Percentiles rank a stretch among this genome's conserved stretches.
phyloP scores from a whole-genome alignment of 768 basidiomycete genomes.

The Mycena indigotica region DNA sequence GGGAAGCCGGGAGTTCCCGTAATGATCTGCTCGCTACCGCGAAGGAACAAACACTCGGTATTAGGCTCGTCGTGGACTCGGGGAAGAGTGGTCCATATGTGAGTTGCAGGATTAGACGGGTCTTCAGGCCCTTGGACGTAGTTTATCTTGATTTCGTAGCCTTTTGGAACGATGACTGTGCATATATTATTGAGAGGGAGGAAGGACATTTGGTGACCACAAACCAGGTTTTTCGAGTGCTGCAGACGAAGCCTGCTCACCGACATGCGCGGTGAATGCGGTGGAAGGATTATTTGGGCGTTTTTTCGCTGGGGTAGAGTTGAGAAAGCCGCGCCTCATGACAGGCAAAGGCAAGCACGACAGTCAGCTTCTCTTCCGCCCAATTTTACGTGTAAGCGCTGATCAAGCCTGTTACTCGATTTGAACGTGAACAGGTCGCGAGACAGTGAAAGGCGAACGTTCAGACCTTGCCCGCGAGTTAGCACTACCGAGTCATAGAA shows the following conservation, averaged over 20 bases:
- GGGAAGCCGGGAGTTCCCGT: constrained; percentile 11
- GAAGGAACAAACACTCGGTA: neutral
- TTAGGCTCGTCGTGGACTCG: neutral
- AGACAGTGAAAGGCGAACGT: no score
- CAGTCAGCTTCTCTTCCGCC: neutral
- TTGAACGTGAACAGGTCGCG: no score
- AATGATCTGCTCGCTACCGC: neutral
- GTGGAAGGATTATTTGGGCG: no score
- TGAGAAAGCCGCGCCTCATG: constrained; percentile 33
- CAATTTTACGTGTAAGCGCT: no score
- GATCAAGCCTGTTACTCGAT: no score
- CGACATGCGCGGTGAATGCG: no score
- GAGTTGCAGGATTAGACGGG: no score
- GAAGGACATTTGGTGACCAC: neutral
- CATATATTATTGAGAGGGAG: neutral
- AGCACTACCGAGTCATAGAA: no score
- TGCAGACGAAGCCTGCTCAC: neutral
- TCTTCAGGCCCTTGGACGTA: neutral
- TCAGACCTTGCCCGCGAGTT: no score
- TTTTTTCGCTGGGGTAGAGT: constrained; percentile 22
- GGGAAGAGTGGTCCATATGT: neutral
- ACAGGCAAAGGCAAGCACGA: constrained; percentile 19
- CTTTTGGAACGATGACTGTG: neutral
- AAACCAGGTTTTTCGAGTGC: neutral
- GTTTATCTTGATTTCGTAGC: neutral